Conservation (phyloP, 495 filamentous ascomycete species). For the Aspergillus biplanus region DNA sequence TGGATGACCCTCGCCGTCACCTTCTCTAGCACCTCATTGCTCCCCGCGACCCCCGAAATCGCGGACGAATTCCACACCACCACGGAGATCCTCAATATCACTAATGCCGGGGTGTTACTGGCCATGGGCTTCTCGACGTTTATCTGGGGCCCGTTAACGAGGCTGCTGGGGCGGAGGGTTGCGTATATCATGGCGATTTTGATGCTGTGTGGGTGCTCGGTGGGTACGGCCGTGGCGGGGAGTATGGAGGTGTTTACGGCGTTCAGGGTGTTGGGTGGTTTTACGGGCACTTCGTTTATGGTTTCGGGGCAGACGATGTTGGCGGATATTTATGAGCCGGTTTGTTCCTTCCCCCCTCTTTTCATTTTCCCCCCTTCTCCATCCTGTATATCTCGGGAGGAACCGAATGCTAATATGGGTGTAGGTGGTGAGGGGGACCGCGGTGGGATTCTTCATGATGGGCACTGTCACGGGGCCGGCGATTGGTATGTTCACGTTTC, state of each 20-base stretch:
- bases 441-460: conserved; percentile 56
- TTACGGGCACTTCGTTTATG: conserved; percentile 52
- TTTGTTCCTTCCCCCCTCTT: conserved; percentile 22
- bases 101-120: conserved; percentile 56
- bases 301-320: conserved; percentile 51
- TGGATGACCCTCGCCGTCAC: conserved; percentile 50
- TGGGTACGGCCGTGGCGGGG: conserved; percentile 36
- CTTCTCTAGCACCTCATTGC: conserved; percentile 46
- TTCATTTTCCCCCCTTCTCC: background rate
- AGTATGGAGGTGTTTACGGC: conserved; percentile 47
- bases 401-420: conserved; percentile 10
- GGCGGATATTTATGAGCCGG: conserved; percentile 52
- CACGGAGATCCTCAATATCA: conserved; percentile 43
- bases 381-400: background rate
- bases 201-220: conserved; percentile 40
- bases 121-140: conserved; percentile 60
- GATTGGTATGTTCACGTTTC: conserved; percentile 45
- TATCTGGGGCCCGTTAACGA: conserved; percentile 54
- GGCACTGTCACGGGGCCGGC: conserved; percentile 60
- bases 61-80: conserved; percentile 43
- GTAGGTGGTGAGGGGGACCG: conserved; percentile 58
- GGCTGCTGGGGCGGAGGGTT: conserved; percentile 38
- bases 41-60: conserved; percentile 48
- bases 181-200: conserved; percentile 45
- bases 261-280: conserved; percentile 43